Percentiles rank a stretch among this genome's conserved stretches.
Evolutionary conservation across 2,329 filamentous ascomycete genomes (phyloP).

Genomic region (Cyanodermella asteris): DNA sequence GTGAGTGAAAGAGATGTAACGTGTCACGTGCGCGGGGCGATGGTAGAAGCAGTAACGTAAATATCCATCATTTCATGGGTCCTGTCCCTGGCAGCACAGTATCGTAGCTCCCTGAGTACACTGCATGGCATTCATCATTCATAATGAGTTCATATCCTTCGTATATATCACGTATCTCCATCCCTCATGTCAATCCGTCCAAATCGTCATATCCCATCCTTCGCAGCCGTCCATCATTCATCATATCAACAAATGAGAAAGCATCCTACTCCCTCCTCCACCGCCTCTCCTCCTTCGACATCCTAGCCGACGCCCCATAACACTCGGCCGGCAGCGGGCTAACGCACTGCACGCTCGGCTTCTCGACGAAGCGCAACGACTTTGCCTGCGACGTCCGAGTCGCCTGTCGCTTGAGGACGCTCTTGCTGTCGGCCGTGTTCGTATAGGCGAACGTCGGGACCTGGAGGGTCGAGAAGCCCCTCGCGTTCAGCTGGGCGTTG

Average conservation of each 20-base stretch:
- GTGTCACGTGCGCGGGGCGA: no score
- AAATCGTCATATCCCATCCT: no score
- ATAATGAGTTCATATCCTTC: no score
- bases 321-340: conserved; percentile 28
- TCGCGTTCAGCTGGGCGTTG: conserved; percentile 16
- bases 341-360: conserved; percentile 23
- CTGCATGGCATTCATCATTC: no score
- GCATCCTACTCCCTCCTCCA: conserved; percentile 13
- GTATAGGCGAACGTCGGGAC: conserved; percentile 19
- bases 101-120: no score
- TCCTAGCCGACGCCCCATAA: conserved; percentile 23
- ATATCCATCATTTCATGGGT: no score
- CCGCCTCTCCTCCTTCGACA: conserved; percentile 23
- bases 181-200: no score
- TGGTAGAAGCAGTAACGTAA: no score
- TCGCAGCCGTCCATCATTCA: background rate
- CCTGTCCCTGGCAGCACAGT: no score
- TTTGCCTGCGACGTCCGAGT: conserved; percentile 11
- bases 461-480: conserved; percentile 19
- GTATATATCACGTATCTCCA: no score
- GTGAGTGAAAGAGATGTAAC: no score
- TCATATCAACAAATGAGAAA: no score
- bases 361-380: conserved; percentile 20
- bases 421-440: conserved; percentile 23
- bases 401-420: conserved; percentile 24